These are phyloP conservation scores for Sherardia arvensis DNA, from an alignment of 257 asterid species.

Conservation along the genomic window DNA sequence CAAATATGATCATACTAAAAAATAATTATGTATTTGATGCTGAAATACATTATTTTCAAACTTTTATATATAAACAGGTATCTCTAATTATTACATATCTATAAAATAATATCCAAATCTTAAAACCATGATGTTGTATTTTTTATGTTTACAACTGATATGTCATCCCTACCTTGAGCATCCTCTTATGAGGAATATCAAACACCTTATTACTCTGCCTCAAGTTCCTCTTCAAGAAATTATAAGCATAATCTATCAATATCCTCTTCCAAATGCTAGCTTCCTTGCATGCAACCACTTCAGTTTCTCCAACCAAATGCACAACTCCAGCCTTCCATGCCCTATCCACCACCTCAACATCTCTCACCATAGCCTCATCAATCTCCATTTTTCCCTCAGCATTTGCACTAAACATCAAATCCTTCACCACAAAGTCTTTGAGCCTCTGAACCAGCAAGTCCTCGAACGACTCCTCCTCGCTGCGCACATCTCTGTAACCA, in stretches of 20 bases:
- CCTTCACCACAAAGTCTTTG: constrained; percentile 23
- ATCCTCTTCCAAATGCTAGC: constrained; percentile 33
- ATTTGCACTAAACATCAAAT: background rate
- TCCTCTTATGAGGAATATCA: constrained; percentile 47
- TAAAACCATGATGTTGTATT: too few relatives aligned
- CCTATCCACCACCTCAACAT: constrained; percentile 27
- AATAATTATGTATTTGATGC: too few relatives aligned
- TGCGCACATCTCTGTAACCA: constrained; percentile 41
- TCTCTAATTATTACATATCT: background rate
- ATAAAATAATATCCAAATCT: too few relatives aligned
- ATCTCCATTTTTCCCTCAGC: background rate
- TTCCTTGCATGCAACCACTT: constrained; percentile 41
- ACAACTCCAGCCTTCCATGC: constrained; percentile 41
- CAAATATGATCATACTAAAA: too few relatives aligned
- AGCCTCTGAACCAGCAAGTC: constrained; percentile 27
- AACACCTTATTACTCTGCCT: constrained; percentile 40
- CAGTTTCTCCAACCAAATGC: constrained; percentile 63
- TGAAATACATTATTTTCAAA: too few relatives aligned
- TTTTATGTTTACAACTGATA: constrained; percentile 19
- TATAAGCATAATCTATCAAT: constrained; percentile 41
- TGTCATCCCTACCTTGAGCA: constrained; percentile 67
- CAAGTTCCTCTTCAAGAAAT: constrained; percentile 45
- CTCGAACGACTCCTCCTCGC: constrained; percentile 36
- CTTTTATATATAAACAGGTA: too few relatives aligned
- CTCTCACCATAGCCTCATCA: constrained; percentile 7